Percentiles rank a stretch among this genome's conserved stretches.
phyloP scores from a whole-genome alignment of 2,329 filamentous ascomycete species.

The Eurotiales sp. region DNA sequence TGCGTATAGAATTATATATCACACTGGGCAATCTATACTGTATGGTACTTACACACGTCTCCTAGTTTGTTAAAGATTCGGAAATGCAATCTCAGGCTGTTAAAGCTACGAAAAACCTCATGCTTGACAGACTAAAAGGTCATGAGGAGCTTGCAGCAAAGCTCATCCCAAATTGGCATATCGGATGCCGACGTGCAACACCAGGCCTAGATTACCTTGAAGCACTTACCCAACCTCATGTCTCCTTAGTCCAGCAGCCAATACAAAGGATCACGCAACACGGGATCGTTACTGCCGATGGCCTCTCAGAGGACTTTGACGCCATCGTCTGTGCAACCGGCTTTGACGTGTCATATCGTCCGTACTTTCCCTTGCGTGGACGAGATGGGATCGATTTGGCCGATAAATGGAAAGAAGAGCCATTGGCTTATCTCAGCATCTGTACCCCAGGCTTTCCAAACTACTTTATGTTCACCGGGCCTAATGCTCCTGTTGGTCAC shows the following conservation, averaged over 20 bases:
- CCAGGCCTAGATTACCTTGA: conserved; percentile 53
- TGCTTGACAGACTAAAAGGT: conserved; percentile 3
- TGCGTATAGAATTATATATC: no score
- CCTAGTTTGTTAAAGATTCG: no score
- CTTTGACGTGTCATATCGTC: conserved; percentile 37
- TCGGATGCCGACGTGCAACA: conserved; percentile 10
- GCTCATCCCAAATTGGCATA: conserved; percentile 7
- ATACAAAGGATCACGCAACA: conserved; percentile 46
- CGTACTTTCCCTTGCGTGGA: conserved; percentile 42
- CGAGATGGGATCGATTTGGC: conserved; percentile 38
- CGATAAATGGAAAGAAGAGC: conserved; percentile 41
- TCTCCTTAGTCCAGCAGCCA: conserved; percentile 53
- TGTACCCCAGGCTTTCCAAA: conserved; percentile 47
- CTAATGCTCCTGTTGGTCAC: conserved; percentile 27
- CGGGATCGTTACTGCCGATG: conserved; percentile 26
- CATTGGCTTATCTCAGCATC: conserved; percentile 44
- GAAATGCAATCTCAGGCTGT: background rate
- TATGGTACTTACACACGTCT: no score
- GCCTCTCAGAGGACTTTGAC: no score
- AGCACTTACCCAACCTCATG: conserved; percentile 57
- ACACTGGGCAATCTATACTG: no score
- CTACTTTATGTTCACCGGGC: conserved; percentile 31
- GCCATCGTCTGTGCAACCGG: conserved; percentile 39
- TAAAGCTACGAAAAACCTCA: conserved; percentile 1
- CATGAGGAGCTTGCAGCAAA: conserved; percentile 12